A percentile compares a stretch with the other conserved stretches of the same genome.
Conservation (phyloP, 176 grass and related monocot species). For the Oryza meridionalis region DNA sequence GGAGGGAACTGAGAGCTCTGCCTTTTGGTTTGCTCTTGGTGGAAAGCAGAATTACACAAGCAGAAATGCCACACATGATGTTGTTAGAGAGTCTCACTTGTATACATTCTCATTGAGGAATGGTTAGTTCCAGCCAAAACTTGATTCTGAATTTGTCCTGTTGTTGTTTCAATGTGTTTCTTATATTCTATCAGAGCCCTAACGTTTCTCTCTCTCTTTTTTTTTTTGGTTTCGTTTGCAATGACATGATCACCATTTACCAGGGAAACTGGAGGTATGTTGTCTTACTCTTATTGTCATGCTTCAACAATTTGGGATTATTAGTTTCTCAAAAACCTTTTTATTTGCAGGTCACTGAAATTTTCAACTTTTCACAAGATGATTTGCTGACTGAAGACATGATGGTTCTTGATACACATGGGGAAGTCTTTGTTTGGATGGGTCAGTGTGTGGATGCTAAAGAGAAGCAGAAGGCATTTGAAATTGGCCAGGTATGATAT, state of each 20-base stretch:
- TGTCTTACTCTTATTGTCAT: conserved; percentile 7
- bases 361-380: conserved; percentile 98
- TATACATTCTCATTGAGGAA: conserved; percentile 76
- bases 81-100: conserved; percentile 81
- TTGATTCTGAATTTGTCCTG: conserved; percentile 14
- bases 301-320: conserved; percentile 20
- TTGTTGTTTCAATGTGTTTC: background rate
- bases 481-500: conserved; percentile 68
- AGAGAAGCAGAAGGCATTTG: conserved; percentile 83
- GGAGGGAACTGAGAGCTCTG: conserved; percentile 84
- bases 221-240: conserved; percentile 31
- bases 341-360: conserved; percentile 67
- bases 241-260: conserved; percentile 23
- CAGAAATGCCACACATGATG: conserved; percentile 58
- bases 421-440: conserved; percentile 91
- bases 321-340: conserved; percentile 19
- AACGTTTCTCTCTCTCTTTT: conserved; percentile 38
- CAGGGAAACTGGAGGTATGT: conserved; percentile 89
- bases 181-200: conserved; percentile 35
- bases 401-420: conserved; percentile 78
- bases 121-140: conserved; percentile 48
- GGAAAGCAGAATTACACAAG: conserved; percentile 77
- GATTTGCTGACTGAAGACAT: conserved; percentile 93
- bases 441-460: conserved; percentile 80
- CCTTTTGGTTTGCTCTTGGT: conserved; percentile 89